phyloP scores from a whole-genome alignment of 2,329 filamentous ascomycete species.

The Chaetomium sp. region DNA sequence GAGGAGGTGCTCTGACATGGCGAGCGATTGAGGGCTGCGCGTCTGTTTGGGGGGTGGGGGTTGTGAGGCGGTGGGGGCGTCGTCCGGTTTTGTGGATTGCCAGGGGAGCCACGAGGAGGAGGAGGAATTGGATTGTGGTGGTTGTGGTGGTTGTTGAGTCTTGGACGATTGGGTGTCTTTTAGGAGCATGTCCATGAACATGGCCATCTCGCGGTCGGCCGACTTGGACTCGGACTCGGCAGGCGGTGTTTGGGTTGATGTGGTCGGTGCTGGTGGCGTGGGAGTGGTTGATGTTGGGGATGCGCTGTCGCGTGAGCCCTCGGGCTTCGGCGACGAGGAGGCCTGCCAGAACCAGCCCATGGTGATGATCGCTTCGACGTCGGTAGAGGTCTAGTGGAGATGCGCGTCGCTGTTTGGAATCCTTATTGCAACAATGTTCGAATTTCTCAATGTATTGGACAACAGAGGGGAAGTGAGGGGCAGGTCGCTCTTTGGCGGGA shows the following conservation, averaged over 20 bases:
- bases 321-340: slow-evolving; percentile 34
- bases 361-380: slow-evolving; percentile 26
- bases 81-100: slow-evolving; percentile 4
- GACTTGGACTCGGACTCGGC: slow-evolving; percentile 31
- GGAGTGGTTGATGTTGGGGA: slow-evolving; percentile 27
- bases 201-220: slow-evolving; percentile 55
- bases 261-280: slow-evolving; percentile 23
- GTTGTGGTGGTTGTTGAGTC: slow-evolving; percentile 35
- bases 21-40: slow-evolving; percentile 49
- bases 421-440: background rate
- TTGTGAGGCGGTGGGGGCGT: slow-evolving; percentile 12
- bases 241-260: slow-evolving; percentile 9
- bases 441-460: background rate
- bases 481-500: background rate
- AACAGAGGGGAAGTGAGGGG: slow-evolving; percentile 22
- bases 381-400: background rate
- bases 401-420: background rate
- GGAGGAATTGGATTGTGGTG: slow-evolving; percentile 23
- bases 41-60: slow-evolving; percentile 4
- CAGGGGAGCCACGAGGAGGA: slow-evolving; percentile 26
- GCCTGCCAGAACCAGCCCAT: slow-evolving; percentile 66
- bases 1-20: slow-evolving; percentile 65
- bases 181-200: slow-evolving; percentile 54
- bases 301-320: slow-evolving; percentile 22
- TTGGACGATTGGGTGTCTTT: slow-evolving; percentile 35